These are phyloP conservation scores for Fusarium liriodendri DNA, from an alignment of 2,329 filamentous ascomycete genomes.

Conservation along the genomic window DNA sequence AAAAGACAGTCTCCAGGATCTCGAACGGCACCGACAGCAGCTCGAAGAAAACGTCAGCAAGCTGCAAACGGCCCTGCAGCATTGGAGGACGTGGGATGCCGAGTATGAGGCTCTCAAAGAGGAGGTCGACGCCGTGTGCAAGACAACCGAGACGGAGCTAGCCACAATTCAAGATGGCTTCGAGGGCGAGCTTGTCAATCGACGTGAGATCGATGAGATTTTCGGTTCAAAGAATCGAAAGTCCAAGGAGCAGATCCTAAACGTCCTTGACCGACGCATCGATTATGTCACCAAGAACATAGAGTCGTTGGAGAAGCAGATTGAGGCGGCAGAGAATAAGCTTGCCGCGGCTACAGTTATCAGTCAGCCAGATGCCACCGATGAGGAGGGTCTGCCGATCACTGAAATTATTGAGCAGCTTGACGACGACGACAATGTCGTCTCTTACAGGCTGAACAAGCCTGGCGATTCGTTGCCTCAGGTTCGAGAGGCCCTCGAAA, in stretches of 20 bases:
- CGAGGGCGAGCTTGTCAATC: slow-evolving; percentile 70
- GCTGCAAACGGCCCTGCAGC: slow-evolving; percentile 79
- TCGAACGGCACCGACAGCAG: slow-evolving; percentile 79
- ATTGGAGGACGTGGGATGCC: slow-evolving; percentile 92
- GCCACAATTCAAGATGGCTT: slow-evolving; percentile 68
- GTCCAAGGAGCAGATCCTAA: slow-evolving; percentile 64
- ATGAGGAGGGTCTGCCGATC: slow-evolving; percentile 79
- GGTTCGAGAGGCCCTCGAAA: slow-evolving; percentile 78
- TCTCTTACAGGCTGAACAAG: slow-evolving; percentile 74
- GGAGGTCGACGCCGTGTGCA: slow-evolving; percentile 72
- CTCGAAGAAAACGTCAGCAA: slow-evolving; percentile 79
- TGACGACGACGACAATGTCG: slow-evolving; percentile 88
- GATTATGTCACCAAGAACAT: slow-evolving; percentile 93
- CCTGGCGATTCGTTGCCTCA: slow-evolving; percentile 76
- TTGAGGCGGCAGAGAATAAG: slow-evolving; percentile 76
- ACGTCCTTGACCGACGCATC: slow-evolving; percentile 74
- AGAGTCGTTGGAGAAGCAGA: slow-evolving; percentile 76
- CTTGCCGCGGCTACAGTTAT: slow-evolving; percentile 71
- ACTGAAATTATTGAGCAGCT: slow-evolving; percentile 93
- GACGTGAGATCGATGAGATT: slow-evolving; percentile 65
- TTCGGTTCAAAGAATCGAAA: slow-evolving; percentile 47
- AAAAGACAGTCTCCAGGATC: slow-evolving; percentile 68
- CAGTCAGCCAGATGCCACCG: slow-evolving; percentile 69
- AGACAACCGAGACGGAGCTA: slow-evolving; percentile 61
- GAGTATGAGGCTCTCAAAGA: slow-evolving; percentile 93